These are phyloP conservation scores for Neofusicoccum umdonicola DNA, from an alignment of 2,329 filamentous ascomycete genomes.

Conservation along the genomic window DNA sequence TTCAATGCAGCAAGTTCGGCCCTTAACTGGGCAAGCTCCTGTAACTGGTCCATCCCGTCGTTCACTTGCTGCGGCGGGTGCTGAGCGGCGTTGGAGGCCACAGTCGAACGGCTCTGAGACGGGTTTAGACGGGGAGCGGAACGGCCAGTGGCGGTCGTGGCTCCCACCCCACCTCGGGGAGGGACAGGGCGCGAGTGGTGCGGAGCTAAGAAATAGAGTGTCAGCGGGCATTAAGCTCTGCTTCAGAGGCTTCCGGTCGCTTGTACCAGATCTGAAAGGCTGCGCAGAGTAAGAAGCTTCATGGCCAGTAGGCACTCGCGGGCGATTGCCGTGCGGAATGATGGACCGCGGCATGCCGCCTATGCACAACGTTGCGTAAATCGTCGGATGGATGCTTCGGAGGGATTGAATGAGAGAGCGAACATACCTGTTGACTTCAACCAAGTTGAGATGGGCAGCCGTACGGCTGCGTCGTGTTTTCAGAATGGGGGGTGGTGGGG, in stretches of 20 bases:
- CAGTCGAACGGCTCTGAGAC: too few species aligned
- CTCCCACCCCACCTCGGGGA: background rate
- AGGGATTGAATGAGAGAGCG: background rate
- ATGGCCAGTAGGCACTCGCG: conserved; percentile 10
- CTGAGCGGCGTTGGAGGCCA: background rate
- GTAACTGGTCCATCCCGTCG: background rate
- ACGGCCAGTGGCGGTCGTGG: background rate
- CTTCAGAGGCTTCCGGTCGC: background rate
- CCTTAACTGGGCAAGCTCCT: background rate
- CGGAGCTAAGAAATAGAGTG: background rate
- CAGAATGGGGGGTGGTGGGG: background rate
- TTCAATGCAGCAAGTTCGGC: background rate
- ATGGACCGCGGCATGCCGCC: conserved; percentile 2
- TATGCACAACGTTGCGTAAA: background rate
- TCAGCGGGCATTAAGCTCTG: background rate
- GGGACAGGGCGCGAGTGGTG: conserved; percentile 10
- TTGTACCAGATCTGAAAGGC: background rate
- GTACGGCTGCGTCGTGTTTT: background rate
- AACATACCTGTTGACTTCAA: background rate
- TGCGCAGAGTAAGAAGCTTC: background rate
- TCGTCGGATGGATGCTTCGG: background rate
- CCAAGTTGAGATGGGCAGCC: background rate
- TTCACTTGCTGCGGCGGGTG: background rate
- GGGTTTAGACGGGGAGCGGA: background rate
- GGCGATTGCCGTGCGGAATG: conserved; percentile 14